A percentile compares a stretch with the other conserved stretches of the same genome.
Conservation (phyloP, 176 grass and related monocot genomes). For the Triticum monococcum region DNA sequence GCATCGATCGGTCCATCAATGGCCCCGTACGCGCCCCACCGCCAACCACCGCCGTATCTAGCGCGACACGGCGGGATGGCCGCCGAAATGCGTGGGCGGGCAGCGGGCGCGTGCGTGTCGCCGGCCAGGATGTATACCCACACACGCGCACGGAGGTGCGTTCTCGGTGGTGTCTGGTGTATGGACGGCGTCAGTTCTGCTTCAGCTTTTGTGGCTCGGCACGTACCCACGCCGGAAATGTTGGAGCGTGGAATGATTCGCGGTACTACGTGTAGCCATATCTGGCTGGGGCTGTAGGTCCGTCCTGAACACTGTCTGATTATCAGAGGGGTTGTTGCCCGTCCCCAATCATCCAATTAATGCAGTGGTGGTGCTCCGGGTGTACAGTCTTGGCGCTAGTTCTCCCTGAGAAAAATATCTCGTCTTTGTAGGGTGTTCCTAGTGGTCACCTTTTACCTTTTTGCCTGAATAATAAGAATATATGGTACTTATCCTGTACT, state of each 20-base stretch:
- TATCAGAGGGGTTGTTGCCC: not conserved
- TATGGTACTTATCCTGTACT: not conserved
- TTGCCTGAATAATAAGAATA: too few relatives aligned
- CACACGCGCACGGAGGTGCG: too few relatives aligned
- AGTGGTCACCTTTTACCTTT: not conserved
- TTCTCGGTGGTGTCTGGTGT: not conserved
- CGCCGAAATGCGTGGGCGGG: constrained; percentile 20
- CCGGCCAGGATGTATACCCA: not conserved
- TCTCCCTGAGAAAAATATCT: not conserved
- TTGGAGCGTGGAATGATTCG: not conserved
- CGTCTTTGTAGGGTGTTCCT: not conserved
- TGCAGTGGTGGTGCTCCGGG: not conserved
- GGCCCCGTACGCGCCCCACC: not conserved
- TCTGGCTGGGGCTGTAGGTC: not conserved
- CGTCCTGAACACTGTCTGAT: not conserved
- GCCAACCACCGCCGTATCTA: constrained; percentile 41
- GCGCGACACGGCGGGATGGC: constrained; percentile 17
- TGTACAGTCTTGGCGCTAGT: not conserved
- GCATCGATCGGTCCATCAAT: not conserved
- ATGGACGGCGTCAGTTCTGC: not conserved
- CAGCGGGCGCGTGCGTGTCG: not conserved
- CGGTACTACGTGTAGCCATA: not conserved
- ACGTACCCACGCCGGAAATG: not conserved
- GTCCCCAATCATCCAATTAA: not conserved
- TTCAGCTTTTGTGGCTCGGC: not conserved